Conservation (phyloP, 2,329 filamentous ascomycete species). For the Colletotrichum horii region DNA sequence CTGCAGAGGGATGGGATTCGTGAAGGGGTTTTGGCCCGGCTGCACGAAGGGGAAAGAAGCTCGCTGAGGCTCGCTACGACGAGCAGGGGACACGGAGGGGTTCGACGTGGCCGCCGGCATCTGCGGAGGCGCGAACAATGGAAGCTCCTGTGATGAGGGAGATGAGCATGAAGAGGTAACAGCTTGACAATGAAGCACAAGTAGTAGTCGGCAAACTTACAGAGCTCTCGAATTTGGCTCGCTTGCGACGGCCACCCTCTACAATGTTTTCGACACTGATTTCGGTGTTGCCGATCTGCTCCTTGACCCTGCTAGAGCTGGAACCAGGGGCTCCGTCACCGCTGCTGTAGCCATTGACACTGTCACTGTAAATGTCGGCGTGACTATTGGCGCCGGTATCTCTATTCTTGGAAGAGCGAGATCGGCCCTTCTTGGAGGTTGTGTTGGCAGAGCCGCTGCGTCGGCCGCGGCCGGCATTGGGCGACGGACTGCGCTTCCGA, state of each 20-base stretch:
- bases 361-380: slow-evolving; percentile 69
- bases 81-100: slow-evolving; percentile 92
- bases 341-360: slow-evolving; percentile 80
- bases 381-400: slow-evolving; percentile 49
- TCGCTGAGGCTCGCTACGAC: slow-evolving; percentile 76
- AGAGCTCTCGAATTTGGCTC: slow-evolving; percentile 95
- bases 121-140: slow-evolving; percentile 91
- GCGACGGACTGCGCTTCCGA: slow-evolving; percentile 81
- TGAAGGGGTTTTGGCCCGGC: slow-evolving; percentile 79
- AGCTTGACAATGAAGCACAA: background rate
- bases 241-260: slow-evolving; percentile 92
- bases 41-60: slow-evolving; percentile 77
- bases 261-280: slow-evolving; percentile 99
- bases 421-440: slow-evolving; percentile 69
- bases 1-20: slow-evolving; percentile 77
- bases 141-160: slow-evolving; percentile 75
- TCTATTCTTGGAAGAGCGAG: slow-evolving; percentile 73
- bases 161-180: slow-evolving; percentile 30
- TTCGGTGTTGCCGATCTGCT: slow-evolving; percentile 91
- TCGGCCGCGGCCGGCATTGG: slow-evolving; percentile 68
- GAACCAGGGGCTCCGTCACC: slow-evolving; percentile 83
- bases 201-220: slow-evolving; percentile 63
- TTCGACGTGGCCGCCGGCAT: slow-evolving; percentile 95
- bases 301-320: slow-evolving; percentile 77
- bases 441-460: slow-evolving; percentile 77